Conservation (phyloP, 2,329 filamentous ascomycete species). For the Botrytis cinerea region DNA sequence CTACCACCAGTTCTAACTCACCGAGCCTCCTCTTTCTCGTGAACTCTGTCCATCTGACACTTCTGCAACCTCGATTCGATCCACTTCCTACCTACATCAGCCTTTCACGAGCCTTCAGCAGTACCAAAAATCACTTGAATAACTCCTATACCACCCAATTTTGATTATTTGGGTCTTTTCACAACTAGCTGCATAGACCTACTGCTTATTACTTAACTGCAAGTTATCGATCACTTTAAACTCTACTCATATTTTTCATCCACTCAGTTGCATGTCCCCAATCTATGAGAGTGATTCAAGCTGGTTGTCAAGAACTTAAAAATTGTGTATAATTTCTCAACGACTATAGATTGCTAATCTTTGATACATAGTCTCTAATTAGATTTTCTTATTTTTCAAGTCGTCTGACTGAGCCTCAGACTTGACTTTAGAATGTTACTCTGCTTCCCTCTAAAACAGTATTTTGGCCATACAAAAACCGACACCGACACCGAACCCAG, state of each 20-base stretch:
- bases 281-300: not conserved
- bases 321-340: not conserved
- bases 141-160: not conserved
- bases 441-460: not conserved
- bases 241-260: accelerated
- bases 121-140: not conserved
- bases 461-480: not conserved
- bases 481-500: not conserved
- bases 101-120: not conserved
- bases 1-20: not conserved
- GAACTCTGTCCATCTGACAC: not conserved
- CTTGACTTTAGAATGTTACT: not conserved
- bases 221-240: not conserved
- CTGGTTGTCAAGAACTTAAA: not conserved
- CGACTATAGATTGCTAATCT: not conserved
- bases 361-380: not conserved
- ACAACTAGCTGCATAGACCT: not conserved
- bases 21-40: not conserved
- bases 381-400: not conserved
- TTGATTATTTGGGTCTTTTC: not conserved
- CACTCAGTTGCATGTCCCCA: not conserved
- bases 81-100: not conserved
- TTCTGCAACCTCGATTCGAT: not conserved
- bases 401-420: too few relatives aligned
- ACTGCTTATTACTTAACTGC: not conserved